phyloP scores from a whole-genome alignment of 805 yeast species.

The Ogataea parapolymorpha region DNA sequence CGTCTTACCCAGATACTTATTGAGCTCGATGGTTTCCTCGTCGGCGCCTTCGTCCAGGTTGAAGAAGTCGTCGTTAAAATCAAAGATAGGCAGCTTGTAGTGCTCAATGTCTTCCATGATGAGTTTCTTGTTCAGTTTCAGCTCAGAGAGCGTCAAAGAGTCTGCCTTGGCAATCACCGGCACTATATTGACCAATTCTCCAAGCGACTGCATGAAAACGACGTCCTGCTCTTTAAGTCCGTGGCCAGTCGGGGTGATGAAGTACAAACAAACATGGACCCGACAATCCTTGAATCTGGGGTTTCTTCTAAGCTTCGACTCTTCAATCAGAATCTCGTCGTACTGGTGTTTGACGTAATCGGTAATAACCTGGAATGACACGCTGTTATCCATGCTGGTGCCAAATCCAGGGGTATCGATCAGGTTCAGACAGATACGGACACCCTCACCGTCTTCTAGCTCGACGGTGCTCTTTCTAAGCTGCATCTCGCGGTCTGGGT shows the following conservation, averaged over 20 bases:
- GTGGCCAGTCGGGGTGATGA: constrained; percentile 65
- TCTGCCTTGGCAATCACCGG: constrained; percentile 85
- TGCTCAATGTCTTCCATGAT: constrained; percentile 73
- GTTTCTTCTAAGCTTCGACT: constrained; percentile 75
- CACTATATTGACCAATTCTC: constrained; percentile 73
- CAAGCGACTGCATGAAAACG: constrained; percentile 62
- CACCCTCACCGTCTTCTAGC: constrained; percentile 81
- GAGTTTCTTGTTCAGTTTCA: constrained; percentile 67
- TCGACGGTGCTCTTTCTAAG: constrained; percentile 80
- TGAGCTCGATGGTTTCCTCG: constrained; percentile 32
- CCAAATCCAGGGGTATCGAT: constrained; percentile 88
- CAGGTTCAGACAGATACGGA: constrained; percentile 69
- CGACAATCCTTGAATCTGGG: constrained; percentile 84
- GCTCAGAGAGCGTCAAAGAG: constrained; percentile 65
- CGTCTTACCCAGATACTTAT: constrained; percentile 39
- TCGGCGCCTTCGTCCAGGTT: constrained; percentile 29
- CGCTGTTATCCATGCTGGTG: constrained; percentile 63
- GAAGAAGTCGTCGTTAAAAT: constrained; percentile 63
- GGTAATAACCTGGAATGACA: constrained; percentile 65
- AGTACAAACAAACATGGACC: constrained; percentile 75
- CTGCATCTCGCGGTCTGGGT: constrained; percentile 51
- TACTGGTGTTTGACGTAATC: constrained; percentile 79
- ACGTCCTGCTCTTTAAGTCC: constrained; percentile 72
- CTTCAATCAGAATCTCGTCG: constrained; percentile 79
- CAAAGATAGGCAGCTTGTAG: constrained; percentile 70